These are phyloP conservation scores for Dictyostelium purpureum DNA, from an alignment of 78 protist species.

Conservation along the genomic window DNA sequence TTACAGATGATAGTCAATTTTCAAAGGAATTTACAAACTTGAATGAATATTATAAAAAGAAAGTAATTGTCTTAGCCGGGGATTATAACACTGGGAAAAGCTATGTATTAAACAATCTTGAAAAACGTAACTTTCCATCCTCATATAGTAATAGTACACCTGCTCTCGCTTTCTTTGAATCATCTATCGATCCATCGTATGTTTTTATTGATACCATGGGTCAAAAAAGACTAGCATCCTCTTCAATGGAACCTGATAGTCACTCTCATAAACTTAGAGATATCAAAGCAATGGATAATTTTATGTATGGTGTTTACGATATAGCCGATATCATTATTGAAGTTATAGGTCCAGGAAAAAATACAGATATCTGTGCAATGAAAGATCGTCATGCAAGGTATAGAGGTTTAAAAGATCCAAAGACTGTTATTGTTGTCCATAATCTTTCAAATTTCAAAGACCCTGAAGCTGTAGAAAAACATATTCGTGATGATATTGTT, in stretches of 20 bases:
- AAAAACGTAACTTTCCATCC: not conserved
- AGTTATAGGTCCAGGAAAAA: not conserved
- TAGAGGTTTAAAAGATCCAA: not conserved
- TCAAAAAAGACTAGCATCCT: not conserved
- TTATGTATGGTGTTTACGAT: not conserved
- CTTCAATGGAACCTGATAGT: not conserved
- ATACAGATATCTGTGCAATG: not conserved
- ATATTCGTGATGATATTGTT: not conserved
- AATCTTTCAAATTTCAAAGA: not conserved
- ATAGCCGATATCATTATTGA: not conserved
- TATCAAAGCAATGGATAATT: not conserved
- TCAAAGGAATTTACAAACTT: not conserved
- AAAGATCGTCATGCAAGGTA: not conserved
- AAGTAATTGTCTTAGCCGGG: not conserved
- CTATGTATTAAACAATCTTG: not conserved
- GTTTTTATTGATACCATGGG: not conserved
- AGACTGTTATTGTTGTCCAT: not conserved
- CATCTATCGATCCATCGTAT: not conserved
- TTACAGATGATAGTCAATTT: too few relatives aligned
- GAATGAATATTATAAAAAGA: not conserved
- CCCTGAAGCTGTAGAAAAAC: not conserved
- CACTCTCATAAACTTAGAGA: not conserved
- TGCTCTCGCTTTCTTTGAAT: not conserved
- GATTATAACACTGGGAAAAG: not conserved
- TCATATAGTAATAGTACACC: not conserved